Evolutionary conservation across 1,139 yeast genomes (phyloP).

Genomic region (Debaryomyces singareniensis): DNA sequence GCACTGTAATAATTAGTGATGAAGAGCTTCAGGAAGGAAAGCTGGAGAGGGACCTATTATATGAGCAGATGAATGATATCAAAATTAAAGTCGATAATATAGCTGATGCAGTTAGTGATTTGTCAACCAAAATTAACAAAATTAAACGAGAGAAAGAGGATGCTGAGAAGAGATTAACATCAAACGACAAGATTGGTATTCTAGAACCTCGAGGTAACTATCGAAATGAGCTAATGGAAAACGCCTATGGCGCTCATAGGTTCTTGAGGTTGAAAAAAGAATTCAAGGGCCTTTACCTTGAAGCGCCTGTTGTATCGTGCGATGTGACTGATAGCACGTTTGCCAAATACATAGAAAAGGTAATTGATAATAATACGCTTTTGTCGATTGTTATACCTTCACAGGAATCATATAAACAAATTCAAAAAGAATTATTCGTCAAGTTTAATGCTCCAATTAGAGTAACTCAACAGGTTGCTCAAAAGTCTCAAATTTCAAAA

Average conservation of each 20-base stretch:
- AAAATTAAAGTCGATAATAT: slow-evolving; percentile 12
- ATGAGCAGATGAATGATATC: slow-evolving; percentile 9
- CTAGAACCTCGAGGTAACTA: slow-evolving; percentile 23
- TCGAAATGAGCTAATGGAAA: slow-evolving; percentile 21
- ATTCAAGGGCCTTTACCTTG: slow-evolving; percentile 44
- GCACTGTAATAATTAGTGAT: slow-evolving; percentile 11
- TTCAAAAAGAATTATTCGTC: slow-evolving; percentile 24
- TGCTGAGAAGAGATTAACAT: slow-evolving; percentile 25
- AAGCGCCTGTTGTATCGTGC: slow-evolving; percentile 73
- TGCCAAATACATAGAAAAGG: slow-evolving; percentile 53
- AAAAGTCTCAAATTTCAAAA: slow-evolving; percentile 8
- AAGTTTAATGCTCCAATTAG: slow-evolving; percentile 33
- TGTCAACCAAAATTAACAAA: slow-evolving; percentile 13
- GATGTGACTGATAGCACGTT: slow-evolving; percentile 42
- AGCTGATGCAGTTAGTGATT: slow-evolving; percentile 15
- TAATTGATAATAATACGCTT: slow-evolving; percentile 48
- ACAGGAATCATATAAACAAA: slow-evolving; percentile 20
- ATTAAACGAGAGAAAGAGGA: slow-evolving; percentile 12
- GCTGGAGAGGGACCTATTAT: slow-evolving; percentile 10
- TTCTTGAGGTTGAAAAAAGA: slow-evolving; percentile 22
- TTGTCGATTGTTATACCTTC: slow-evolving; percentile 41
- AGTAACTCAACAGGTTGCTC: slow-evolving; percentile 11
- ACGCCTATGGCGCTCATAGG: slow-evolving; percentile 26
- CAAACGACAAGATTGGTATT: slow-evolving; percentile 47
- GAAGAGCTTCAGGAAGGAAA: too few species aligned